phyloP scores from a whole-genome alignment of 306 rosid genomes.

The Senna siamea region DNA sequence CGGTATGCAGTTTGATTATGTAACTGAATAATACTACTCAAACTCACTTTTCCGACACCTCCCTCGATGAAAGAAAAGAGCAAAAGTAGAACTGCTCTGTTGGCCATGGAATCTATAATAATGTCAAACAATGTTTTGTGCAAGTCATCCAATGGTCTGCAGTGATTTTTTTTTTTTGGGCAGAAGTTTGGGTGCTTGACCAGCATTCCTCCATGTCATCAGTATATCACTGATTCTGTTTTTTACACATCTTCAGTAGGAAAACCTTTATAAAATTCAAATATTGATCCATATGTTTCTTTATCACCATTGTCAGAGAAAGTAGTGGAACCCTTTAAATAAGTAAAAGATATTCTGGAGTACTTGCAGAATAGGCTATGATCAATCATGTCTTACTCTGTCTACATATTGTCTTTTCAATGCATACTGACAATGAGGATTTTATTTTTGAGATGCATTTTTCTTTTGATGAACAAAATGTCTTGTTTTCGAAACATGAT shows the following conservation, averaged over 20 bases:
- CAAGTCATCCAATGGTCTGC: not conserved
- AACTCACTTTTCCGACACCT: not conserved
- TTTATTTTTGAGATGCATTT: slow-evolving; percentile 30
- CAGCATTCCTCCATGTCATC: slow-evolving; percentile 2
- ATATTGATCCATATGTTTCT: slow-evolving; percentile 29
- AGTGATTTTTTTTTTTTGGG: not conserved
- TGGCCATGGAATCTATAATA: too few species aligned
- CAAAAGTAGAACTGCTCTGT: not conserved
- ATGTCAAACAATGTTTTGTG: not conserved
- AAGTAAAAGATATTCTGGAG: slow-evolving; percentile 22
- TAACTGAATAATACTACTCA: slow-evolving; percentile 1
- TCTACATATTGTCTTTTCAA: slow-evolving; percentile 14
- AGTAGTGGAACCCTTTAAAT: slow-evolving; percentile 19
- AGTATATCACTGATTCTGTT: slow-evolving; percentile 14
- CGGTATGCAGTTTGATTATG: slow-evolving; percentile 59
- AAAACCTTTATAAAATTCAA: slow-evolving; percentile 11
- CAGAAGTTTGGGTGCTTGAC: not conserved
- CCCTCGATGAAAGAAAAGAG: not conserved
- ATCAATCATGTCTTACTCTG: not conserved
- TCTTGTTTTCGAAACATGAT: slow-evolving; percentile 6
- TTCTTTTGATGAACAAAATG: slow-evolving; percentile 12
- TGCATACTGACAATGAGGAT: slow-evolving; percentile 17
- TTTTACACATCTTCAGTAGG: slow-evolving; percentile 12
- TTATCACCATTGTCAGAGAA: slow-evolving; percentile 30
- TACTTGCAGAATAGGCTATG: slow-evolving; percentile 4